These are phyloP conservation scores for Malus asiatica DNA, from an alignment of 306 rosid species.

Conservation along the genomic window DNA sequence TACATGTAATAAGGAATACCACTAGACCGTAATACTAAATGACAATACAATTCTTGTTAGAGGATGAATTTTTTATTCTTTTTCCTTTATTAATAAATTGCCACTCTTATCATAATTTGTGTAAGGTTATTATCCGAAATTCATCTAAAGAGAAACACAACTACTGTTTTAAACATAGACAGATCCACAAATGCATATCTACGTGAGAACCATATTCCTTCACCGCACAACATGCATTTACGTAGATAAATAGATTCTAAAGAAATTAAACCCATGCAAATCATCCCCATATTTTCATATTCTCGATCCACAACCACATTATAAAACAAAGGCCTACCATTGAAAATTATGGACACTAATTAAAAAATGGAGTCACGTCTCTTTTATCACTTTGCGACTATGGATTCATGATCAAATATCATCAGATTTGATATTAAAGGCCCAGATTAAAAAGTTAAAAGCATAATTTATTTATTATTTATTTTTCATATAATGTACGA, in stretches of 20 bases:
- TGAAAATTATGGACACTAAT: not conserved
- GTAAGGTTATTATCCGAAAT: not conserved
- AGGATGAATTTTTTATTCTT: not conserved
- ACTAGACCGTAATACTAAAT: too few relatives aligned
- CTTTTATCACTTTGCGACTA: too few relatives aligned
- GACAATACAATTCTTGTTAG: not conserved
- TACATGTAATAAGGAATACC: too few relatives aligned
- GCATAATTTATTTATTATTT: too few relatives aligned
- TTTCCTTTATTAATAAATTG: not conserved
- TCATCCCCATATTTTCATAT: not conserved
- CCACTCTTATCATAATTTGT: not conserved
- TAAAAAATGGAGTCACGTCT: not conserved
- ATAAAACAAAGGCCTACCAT: not conserved
- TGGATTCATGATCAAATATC: too few relatives aligned
- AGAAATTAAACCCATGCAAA: not conserved
- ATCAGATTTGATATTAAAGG: too few relatives aligned
- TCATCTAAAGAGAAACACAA: not conserved
- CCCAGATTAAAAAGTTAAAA: too few relatives aligned
- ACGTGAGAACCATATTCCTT: not conserved
- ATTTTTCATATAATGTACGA: too few relatives aligned
- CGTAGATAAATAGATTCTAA: not conserved
- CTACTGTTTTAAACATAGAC: not conserved
- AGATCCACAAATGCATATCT: not conserved
- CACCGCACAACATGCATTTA: not conserved
- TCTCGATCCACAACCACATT: not conserved